phyloP scores from a whole-genome alignment of 345 rosid genomes.

The Eucalyptus sp. region DNA sequence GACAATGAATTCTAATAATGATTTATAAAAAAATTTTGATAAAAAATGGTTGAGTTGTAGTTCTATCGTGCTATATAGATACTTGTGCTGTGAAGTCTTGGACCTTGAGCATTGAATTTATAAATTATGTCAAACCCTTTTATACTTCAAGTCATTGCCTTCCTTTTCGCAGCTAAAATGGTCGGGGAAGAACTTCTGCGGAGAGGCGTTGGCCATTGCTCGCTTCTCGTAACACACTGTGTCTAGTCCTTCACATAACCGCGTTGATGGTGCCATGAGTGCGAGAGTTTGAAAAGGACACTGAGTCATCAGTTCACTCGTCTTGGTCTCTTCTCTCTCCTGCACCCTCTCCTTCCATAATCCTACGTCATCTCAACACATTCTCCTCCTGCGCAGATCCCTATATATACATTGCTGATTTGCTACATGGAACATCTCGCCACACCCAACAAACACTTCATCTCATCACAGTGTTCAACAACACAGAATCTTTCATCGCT shows the following conservation, averaged over 20 bases:
- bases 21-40: too few relatives aligned
- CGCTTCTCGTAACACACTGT: neutral
- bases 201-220: neutral
- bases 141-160: too few relatives aligned
- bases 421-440: neutral
- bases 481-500: conserved; percentile 2
- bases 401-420: neutral
- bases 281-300: neutral
- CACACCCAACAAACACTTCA: neutral
- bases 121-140: neutral
- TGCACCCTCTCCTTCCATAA: neutral
- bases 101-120: neutral
- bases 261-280: neutral
- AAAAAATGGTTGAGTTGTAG: neutral
- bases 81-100: neutral
- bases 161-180: too few relatives aligned
- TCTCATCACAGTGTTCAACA: neutral
- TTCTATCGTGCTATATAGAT: neutral
- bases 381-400: neutral
- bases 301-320: neutral
- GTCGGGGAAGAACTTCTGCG: neutral
- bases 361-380: neutral
- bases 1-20: neutral
- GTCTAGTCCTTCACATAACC: neutral
- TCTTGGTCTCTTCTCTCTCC: neutral